A percentile compares a stretch with the other conserved stretches of the same genome.
phyloP scores from a whole-genome alignment of 2,329 filamentous ascomycete species.

The Metarhizium guizhouense region DNA sequence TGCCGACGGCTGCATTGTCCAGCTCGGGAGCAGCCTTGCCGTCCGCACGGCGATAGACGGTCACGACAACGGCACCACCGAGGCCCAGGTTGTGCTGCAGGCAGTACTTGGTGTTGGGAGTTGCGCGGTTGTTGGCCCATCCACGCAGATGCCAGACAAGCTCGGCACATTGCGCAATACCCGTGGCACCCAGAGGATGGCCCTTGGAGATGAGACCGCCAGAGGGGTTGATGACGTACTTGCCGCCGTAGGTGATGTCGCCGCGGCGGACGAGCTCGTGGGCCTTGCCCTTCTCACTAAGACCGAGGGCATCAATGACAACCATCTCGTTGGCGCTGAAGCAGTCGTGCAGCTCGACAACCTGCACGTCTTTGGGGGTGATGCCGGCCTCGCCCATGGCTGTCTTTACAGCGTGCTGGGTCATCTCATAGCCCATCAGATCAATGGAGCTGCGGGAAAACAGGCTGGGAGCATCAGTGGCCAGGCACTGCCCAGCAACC shows the following conservation, averaged over 20 bases:
- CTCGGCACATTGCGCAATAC: constrained; percentile 92
- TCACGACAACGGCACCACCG: constrained; percentile 83
- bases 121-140: constrained; percentile 85
- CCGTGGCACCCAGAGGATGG: constrained; percentile 86
- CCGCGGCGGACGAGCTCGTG: constrained; percentile 82
- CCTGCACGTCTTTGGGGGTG: constrained; percentile 60
- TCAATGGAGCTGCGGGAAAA: constrained; percentile 80
- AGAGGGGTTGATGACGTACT: constrained; percentile 82
- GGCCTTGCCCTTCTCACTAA: constrained; percentile 71
- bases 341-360: constrained; percentile 94
- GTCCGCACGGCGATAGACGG: constrained; percentile 80
- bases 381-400: constrained; percentile 70
- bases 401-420: constrained; percentile 54
- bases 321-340: constrained; percentile 95
- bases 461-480: constrained; percentile 73
- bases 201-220: constrained; percentile 95
- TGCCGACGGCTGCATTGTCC: constrained; percentile 54
- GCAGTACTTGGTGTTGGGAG: constrained; percentile 59
- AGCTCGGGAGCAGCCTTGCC: constrained; percentile 54
- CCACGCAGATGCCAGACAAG: constrained; percentile 91
- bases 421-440: constrained; percentile 84
- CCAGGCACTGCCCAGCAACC: constrained; percentile 78
- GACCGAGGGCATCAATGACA: constrained; percentile 75
- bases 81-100: constrained; percentile 91
- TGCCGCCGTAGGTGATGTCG: constrained; percentile 85